Conservation (phyloP, 805 yeast genomes). For the Ogataea nonfermentans region DNA sequence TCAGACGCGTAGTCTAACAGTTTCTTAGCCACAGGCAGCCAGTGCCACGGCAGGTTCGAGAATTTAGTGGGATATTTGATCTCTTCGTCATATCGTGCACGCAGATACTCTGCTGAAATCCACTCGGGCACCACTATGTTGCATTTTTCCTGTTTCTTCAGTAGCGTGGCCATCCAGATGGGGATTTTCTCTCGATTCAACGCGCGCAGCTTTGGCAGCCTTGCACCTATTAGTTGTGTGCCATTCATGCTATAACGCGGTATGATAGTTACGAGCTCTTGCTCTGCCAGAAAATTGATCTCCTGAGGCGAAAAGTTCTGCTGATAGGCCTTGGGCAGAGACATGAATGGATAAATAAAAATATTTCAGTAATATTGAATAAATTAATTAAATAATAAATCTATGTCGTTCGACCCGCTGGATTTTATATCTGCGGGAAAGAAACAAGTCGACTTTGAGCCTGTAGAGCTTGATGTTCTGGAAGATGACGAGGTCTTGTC, state of each 20-base stretch:
- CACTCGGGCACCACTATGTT: conserved; percentile 83
- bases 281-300: conserved; percentile 81
- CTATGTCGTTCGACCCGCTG: conserved; percentile 23
- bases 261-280: conserved; percentile 66
- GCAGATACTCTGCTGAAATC: conserved; percentile 59
- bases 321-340: conserved; percentile 55
- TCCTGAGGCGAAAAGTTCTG: conserved; percentile 71
- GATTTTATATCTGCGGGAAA: conserved; percentile 18
- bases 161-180: conserved; percentile 80
- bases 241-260: conserved; percentile 73
- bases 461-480: conserved; percentile 19
- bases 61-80: conserved; percentile 55
- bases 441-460: conserved; percentile 16
- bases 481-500: conserved; percentile 7
- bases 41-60: conserved; percentile 75
- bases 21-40: conserved; percentile 80
- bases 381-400: not conserved
- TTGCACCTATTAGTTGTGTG: conserved; percentile 60
- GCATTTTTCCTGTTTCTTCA: conserved; percentile 84
- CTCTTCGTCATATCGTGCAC: conserved; percentile 65
- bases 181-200: conserved; percentile 72
- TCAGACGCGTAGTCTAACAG: conserved; percentile 68
- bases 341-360: conserved; percentile 42
- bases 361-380: conserved; percentile 1
- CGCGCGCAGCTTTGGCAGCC: conserved; percentile 59